Base-by-base conservation (phyloP, 1,284 basidiomycete species). In the Microbotryomycetes sp. region DNA sequence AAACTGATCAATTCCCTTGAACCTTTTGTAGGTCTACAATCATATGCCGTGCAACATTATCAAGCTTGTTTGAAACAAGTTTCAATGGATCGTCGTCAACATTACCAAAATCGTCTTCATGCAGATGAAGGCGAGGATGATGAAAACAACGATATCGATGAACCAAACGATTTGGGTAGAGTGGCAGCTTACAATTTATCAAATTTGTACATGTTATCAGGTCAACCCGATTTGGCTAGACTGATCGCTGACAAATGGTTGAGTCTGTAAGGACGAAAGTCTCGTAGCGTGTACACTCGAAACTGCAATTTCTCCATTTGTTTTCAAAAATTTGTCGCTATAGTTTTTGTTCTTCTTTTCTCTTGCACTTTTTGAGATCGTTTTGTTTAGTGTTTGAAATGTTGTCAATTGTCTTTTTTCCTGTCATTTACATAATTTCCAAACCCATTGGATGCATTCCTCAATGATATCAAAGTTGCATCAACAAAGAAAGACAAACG, bases 111-210 rank as follows among this genome's bases (percentile, higher is more conserved):
- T 63, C 1, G 32, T 30, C 58, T 52, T 45, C 22, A 56, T 6
- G 9, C 57, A 42, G 58, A 56, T 48, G 55, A 78, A 75, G 45
- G 15, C 29, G 74, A 86, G 68, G 79, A 81, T 55, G 49, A 57
- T 31, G 26, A 30, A 12, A 30, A 30, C 25, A 58, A 54, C 9
- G 53, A 47, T n/a, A 31, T 36, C 7, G 60, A 49, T 32, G 52
- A 51, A 16, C 9, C 51, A 3, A 31, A 45, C 19, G 68, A 72
- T 54, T 52, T 66, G 26, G 56, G 60, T 26, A 59, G 54, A 22
- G 88, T 92, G 72, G 84, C 91, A 3, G 92, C 91, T 0, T 92
- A 92, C 76, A 96, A 96, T 71, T 80, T 96, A 48, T 84, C 87
- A 12, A 77, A 89, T 49, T 86, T 94, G 47, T 92, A 86, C 76